phyloP scores from a whole-genome alignment of 257 asterid species.

The Jacaranda mimosifolia region DNA sequence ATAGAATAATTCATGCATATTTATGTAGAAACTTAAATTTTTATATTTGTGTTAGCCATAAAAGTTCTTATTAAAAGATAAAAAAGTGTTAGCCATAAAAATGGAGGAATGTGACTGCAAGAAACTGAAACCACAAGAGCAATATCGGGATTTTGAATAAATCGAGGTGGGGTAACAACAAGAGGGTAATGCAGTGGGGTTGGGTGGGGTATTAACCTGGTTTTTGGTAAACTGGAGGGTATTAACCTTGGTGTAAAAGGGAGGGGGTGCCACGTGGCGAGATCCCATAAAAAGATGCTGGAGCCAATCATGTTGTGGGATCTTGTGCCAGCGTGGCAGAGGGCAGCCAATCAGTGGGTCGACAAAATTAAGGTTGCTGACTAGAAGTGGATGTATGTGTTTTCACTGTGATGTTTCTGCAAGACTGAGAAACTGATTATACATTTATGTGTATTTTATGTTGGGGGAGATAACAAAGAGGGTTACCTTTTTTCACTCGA shows the following conservation, averaged over 20 bases:
- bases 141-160: slow-evolving; percentile 77
- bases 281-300: slow-evolving; percentile 21
- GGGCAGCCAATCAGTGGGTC: slow-evolving; percentile 75
- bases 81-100: too few species aligned
- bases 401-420: slow-evolving; percentile 44
- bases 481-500: not conserved
- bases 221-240: slow-evolving; percentile 32
- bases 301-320: slow-evolving; percentile 83
- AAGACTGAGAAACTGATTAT: not conserved
- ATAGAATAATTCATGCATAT: not conserved
- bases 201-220: slow-evolving; percentile 47
- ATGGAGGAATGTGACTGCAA: not conserved
- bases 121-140: slow-evolving; percentile 44
- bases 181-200: slow-evolving; percentile 31
- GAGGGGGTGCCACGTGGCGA: slow-evolving; percentile 43
- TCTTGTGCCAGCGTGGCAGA: slow-evolving; percentile 77
- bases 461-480: not conserved
- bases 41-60: too few species aligned
- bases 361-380: slow-evolving; percentile 84
- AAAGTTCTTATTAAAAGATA: too few species aligned
- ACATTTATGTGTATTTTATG: slow-evolving; percentile 30
- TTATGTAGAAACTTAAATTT: not conserved
- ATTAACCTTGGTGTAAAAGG: slow-evolving; percentile 50
- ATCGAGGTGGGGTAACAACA: slow-evolving; percentile 55
- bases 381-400: slow-evolving; percentile 48